Conservation (phyloP, 164 flowering plant species). For the Liquidambar formosana region DNA sequence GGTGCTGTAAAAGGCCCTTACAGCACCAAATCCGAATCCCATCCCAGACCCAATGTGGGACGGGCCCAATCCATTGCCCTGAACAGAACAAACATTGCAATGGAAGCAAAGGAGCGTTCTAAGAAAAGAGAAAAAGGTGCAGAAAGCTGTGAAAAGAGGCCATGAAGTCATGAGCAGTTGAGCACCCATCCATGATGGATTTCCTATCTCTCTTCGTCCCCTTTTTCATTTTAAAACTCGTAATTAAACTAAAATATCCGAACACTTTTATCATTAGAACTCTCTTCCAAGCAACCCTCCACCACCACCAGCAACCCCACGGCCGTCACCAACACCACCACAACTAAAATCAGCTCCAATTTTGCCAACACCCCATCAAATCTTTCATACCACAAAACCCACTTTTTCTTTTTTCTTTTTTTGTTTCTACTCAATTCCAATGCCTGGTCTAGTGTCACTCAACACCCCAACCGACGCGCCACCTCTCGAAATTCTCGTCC, state of each 20-base stretch:
- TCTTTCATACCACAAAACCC: no score
- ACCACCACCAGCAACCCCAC: conserved; percentile 9
- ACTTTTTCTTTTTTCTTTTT: no score
- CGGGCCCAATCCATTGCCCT: background rate
- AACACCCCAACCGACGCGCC: conserved; percentile 70
- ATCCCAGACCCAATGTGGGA: no score
- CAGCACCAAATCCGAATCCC: no score
- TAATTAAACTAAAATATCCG: conserved; percentile 23
- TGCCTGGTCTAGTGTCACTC: conserved; percentile 76
- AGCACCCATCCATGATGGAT: conserved; percentile 19
- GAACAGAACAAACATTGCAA: background rate
- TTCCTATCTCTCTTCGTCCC: conserved; percentile 29
- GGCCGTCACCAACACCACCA: background rate
- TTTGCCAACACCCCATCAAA: no score
- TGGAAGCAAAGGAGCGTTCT: background rate
- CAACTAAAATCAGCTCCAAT: no score
- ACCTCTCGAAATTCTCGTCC: conserved; percentile 52
- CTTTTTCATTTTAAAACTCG: conserved; percentile 24
- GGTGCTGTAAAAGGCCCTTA: no score
- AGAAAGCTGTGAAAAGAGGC: background rate
- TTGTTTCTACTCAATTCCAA: conserved; percentile 1
- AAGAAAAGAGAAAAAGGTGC: no score
- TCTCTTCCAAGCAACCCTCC: conserved; percentile 26
- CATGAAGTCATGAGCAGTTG: background rate
- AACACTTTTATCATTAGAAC: conserved; percentile 18